These are phyloP conservation scores for Pseudoperonospora humuli DNA, from an alignment of 352 stramenopile species.

Conservation along the genomic window DNA sequence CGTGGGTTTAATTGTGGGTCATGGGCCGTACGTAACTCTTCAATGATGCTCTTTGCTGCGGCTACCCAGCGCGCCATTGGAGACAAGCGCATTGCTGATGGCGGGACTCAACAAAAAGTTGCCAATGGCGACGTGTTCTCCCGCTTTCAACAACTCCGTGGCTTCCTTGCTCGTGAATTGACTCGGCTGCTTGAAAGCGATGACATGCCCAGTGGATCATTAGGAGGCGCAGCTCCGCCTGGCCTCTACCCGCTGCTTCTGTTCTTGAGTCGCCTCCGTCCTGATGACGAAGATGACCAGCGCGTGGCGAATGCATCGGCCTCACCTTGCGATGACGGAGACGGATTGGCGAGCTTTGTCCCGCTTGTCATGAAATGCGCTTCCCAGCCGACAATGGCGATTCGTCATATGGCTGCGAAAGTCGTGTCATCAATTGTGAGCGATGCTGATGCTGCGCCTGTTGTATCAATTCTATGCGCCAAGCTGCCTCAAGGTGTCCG, in stretches of 20 bases:
- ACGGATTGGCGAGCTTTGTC: constrained; percentile 37
- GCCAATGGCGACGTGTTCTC: constrained; percentile 69
- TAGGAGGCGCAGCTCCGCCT: constrained; percentile 33
- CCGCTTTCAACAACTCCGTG: constrained; percentile 59
- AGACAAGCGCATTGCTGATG: constrained; percentile 79
- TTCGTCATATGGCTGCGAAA: constrained; percentile 71
- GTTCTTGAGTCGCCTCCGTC: constrained; percentile 68
- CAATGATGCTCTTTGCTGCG: constrained; percentile 89
- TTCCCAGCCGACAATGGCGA: constrained; percentile 58
- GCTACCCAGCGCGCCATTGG: constrained; percentile 70
- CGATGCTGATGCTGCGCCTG: constrained; percentile 36
- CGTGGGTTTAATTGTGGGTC: constrained; percentile 77
- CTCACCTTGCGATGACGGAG: constrained; percentile 13
- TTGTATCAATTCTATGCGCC: constrained; percentile 31
- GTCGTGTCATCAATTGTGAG: constrained; percentile 66
- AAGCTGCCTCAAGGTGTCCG: constrained; percentile 36
- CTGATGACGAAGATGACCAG: constrained; percentile 46
- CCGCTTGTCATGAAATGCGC: constrained; percentile 64
- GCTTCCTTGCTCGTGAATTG: constrained; percentile 56
- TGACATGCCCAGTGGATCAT: constrained; percentile 7
- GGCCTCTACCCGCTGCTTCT: constrained; percentile 72
- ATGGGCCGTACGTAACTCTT: constrained; percentile 87
- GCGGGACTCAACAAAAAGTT: constrained; percentile 51
- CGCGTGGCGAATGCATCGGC: constrained; percentile 9
- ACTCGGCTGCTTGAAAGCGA: constrained; percentile 26